phyloP scores from a whole-genome alignment of 2,329 filamentous ascomycete species.

The Aspergillus viridinutans region DNA sequence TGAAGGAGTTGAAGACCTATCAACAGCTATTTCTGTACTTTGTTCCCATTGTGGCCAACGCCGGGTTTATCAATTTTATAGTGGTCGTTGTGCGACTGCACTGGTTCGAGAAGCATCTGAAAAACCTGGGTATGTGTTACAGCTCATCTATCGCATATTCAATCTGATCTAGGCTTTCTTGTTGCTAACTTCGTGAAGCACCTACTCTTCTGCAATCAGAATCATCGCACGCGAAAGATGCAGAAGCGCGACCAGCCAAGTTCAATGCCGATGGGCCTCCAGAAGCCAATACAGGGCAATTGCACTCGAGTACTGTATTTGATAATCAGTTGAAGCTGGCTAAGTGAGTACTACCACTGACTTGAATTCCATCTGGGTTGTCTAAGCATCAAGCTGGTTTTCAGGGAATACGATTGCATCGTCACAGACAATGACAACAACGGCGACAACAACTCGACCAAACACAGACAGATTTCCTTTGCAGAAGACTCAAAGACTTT shows the following conservation, averaged over 20 bases:
- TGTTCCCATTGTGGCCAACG: conserved; percentile 46
- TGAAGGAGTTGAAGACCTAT: conserved; percentile 47
- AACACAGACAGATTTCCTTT: conserved; percentile 6
- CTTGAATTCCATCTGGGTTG: not conserved
- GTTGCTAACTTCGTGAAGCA: conserved; percentile 1
- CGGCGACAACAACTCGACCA: not conserved
- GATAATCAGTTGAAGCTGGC: not conserved
- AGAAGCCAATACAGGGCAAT: too few species aligned
- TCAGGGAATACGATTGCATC: not conserved
- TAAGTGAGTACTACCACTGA: not conserved
- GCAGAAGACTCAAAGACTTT: conserved; percentile 18
- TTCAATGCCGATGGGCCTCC: not conserved
- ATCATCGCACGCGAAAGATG: not conserved
- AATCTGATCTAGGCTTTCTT: not conserved
- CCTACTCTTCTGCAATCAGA: conserved; percentile 6
- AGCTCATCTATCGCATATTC: not conserved
- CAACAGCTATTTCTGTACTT: conserved; percentile 53
- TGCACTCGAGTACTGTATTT: not conserved
- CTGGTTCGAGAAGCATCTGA: conserved; percentile 49
- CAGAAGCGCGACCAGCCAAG: not conserved
- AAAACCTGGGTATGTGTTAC: conserved; percentile 27
- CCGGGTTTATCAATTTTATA: conserved; percentile 48
- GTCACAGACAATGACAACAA: not conserved
- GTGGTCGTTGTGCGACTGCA: conserved; percentile 47
- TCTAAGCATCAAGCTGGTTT: not conserved